Conservation (phyloP, 2,329 filamentous ascomycete genomes). For the Sordariomycetes sp. region DNA sequence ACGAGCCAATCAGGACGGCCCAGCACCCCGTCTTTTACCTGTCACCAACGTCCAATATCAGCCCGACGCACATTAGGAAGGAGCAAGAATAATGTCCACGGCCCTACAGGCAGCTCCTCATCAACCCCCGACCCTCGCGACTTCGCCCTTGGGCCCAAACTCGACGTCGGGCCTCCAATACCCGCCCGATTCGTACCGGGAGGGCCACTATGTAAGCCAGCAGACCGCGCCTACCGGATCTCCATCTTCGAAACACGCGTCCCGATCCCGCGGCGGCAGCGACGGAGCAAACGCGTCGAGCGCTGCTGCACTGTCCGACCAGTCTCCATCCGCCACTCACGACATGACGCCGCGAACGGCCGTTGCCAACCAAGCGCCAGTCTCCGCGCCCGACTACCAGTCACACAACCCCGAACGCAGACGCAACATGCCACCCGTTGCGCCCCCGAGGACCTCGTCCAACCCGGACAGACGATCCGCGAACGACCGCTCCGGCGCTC, state of each 20-base stretch:
- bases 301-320: neutral
- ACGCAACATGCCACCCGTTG: slow-evolving; percentile 54
- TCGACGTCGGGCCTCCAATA: slow-evolving; percentile 37
- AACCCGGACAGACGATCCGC: slow-evolving; percentile 17
- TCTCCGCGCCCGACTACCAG: slow-evolving; percentile 26
- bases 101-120: slow-evolving; percentile 47
- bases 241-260: slow-evolving; percentile 38
- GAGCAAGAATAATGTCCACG: slow-evolving; percentile 45
- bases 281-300: slow-evolving; percentile 16
- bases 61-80: neutral
- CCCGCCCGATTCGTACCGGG: slow-evolving; percentile 36
- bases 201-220: slow-evolving; percentile 41
- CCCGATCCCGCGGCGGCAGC: slow-evolving; percentile 38
- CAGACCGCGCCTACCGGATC: slow-evolving; percentile 30
- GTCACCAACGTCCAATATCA: neutral
- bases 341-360: slow-evolving; percentile 34
- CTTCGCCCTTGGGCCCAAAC: slow-evolving; percentile 30
- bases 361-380: slow-evolving; percentile 25
- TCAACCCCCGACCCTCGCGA: slow-evolving; percentile 34
- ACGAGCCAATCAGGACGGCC: neutral
- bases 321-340: slow-evolving; percentile 15
- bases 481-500: slow-evolving; percentile 6
- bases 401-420: slow-evolving; percentile 33
- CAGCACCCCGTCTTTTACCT: neutral
- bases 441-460: slow-evolving; percentile 73